These are phyloP conservation scores for Lichtheimia hyalospora DNA, from an alignment of 371 early-diverging fungal species.

Conservation along the genomic window DNA sequence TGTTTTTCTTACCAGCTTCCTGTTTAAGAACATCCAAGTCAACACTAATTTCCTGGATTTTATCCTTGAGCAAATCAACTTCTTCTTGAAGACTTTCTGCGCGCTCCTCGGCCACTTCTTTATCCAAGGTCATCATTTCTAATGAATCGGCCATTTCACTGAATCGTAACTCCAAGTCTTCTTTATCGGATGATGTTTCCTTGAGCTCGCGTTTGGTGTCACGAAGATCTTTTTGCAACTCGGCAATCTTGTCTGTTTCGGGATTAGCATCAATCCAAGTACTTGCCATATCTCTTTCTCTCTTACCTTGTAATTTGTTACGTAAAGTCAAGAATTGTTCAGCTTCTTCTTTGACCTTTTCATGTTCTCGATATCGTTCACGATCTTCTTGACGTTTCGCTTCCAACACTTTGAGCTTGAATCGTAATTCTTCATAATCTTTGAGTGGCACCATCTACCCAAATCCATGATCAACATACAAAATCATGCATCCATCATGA, in stretches of 20 bases:
- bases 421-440: conserved; percentile 81
- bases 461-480: neutral
- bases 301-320: conserved; percentile 62
- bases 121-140: conserved; percentile 88
- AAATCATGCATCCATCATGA: too few relatives aligned
- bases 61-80: conserved; percentile 74
- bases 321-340: conserved; percentile 68
- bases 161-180: conserved; percentile 64
- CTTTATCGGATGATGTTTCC: conserved; percentile 60
- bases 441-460: conserved; percentile 52
- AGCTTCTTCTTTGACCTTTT: conserved; percentile 72
- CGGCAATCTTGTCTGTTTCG: conserved; percentile 55
- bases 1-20: conserved; percentile 46
- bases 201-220: conserved; percentile 61
- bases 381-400: conserved; percentile 82
- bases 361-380: conserved; percentile 71
- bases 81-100: conserved; percentile 81
- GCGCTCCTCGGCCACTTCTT: conserved; percentile 90
- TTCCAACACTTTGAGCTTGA: conserved; percentile 79
- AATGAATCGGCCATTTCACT: conserved; percentile 73
- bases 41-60: conserved; percentile 76
- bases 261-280: too few relatives aligned
- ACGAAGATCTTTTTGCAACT: conserved; percentile 74
- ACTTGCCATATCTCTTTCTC: too few relatives aligned
- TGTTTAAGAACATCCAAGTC: conserved; percentile 70